Conservation (phyloP, 495 filamentous ascomycete genomes). For the Penicillium steckii region DNA sequence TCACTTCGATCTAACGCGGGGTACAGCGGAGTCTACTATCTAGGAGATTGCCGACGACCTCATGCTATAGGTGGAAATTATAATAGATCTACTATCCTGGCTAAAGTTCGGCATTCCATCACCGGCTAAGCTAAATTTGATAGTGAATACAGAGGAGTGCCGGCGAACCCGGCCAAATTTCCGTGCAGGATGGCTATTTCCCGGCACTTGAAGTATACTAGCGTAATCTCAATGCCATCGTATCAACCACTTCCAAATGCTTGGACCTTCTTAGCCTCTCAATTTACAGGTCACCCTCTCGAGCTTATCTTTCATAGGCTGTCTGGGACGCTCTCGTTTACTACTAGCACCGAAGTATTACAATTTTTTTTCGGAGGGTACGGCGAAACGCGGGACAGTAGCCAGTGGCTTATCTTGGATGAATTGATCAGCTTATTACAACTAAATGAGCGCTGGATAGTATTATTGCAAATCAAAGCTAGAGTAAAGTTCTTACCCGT, state of each 20-base stretch:
- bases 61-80: constrained; percentile 3
- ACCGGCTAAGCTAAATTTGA: not conserved
- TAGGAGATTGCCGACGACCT: not conserved
- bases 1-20: not conserved
- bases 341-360: no score
- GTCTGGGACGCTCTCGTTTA: no score
- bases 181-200: not conserved
- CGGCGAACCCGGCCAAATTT: not conserved
- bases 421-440: no score
- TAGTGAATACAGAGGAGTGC: not conserved
- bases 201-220: not conserved
- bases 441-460: no score
- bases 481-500: no score
- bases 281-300: not conserved
- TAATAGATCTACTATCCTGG: not conserved
- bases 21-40: not conserved
- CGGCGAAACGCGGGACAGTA: no score
- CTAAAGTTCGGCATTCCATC: not conserved
- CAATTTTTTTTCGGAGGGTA: no score
- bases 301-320: no score
- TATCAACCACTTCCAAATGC: not conserved
- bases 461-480: no score
- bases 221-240: not conserved
- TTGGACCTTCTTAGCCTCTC: not conserved
- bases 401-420: no score